Percentiles rank a stretch among this genome's conserved stretches.
Evolutionary conservation across 2,329 filamentous ascomycete genomes (phyloP).

Genomic region (Xylariaceae sp.): DNA sequence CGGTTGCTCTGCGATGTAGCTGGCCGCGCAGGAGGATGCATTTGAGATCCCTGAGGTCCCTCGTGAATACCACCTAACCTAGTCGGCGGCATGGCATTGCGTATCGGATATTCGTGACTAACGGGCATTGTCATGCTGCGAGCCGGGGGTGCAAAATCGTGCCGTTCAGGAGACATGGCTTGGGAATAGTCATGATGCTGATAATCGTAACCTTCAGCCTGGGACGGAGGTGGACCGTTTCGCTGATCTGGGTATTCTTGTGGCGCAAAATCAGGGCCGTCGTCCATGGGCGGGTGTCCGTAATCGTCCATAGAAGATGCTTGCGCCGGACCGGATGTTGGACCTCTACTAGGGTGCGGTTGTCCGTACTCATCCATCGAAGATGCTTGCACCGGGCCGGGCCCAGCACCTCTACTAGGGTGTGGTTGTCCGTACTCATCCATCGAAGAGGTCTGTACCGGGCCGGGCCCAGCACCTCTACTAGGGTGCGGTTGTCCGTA

Average conservation of each 20-base stretch:
- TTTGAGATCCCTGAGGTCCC: constrained; percentile 40
- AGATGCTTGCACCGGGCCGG: too few relatives aligned
- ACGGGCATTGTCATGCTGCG: constrained; percentile 59
- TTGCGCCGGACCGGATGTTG: constrained; percentile 33
- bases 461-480: too few relatives aligned
- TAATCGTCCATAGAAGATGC: constrained; percentile 35
- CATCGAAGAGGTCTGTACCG: too few relatives aligned
- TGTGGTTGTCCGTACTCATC: constrained; percentile 12
- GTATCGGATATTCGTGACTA: constrained; percentile 38
- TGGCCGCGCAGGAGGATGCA: constrained; percentile 46
- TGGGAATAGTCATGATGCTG: constrained; percentile 35
- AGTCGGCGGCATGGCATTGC: constrained; percentile 31
- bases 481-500: constrained; percentile 14
- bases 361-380: too few relatives aligned
- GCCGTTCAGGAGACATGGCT: constrained; percentile 34
- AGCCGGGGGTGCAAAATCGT: constrained; percentile 47
- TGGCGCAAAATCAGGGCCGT: constrained; percentile 34
- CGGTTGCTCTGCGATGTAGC: constrained; percentile 51
- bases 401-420: not conserved
- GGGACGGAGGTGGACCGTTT: constrained; percentile 31
- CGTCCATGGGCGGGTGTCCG: constrained; percentile 34
- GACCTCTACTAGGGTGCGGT: constrained; percentile 19
- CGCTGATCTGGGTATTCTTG: constrained; percentile 36
- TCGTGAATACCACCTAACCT: constrained; percentile 43
- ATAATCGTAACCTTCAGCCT: constrained; percentile 35